phyloP scores from a whole-genome alignment of 805 yeast genomes.

The Pichia eremophila region DNA sequence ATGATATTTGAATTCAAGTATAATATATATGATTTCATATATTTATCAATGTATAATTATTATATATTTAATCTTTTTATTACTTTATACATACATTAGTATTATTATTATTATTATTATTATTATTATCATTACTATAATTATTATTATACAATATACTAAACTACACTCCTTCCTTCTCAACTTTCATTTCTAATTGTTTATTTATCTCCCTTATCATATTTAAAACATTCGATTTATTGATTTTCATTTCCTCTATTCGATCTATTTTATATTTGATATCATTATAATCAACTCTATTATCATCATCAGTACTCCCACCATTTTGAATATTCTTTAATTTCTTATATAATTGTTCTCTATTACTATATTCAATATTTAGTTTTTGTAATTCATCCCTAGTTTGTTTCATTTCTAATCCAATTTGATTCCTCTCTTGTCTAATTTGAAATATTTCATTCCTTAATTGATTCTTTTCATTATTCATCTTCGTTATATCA shows the following conservation, averaged over 20 bases:
- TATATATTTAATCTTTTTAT: too few relatives aligned
- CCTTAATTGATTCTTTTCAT: conserved; percentile 24
- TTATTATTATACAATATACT: too few relatives aligned
- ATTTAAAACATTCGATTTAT: background rate
- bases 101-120: too few relatives aligned
- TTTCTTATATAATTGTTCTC: conserved; percentile 2
- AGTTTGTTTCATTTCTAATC: conserved; percentile 7
- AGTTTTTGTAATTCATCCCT: background rate
- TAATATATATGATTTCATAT: too few relatives aligned
- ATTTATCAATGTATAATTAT: too few relatives aligned
- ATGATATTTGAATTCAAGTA: too few relatives aligned
- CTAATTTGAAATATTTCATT: conserved; percentile 22
- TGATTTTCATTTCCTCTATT: background rate
- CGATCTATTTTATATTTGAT: background rate
- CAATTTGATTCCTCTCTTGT: conserved; percentile 12
- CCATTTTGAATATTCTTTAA: background rate
- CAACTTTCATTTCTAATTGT: background rate
- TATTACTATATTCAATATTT: conserved; percentile 4
- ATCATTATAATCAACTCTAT: background rate
- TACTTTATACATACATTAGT: too few relatives aligned
- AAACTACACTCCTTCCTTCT: background rate
- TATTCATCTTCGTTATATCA: conserved; percentile 22
- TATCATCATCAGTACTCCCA: background rate
- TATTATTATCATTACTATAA: too few relatives aligned
- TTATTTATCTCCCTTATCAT: background rate